Base-by-base conservation (phyloP, 208 protist species). In the Leishmania braziliensis region DNA sequence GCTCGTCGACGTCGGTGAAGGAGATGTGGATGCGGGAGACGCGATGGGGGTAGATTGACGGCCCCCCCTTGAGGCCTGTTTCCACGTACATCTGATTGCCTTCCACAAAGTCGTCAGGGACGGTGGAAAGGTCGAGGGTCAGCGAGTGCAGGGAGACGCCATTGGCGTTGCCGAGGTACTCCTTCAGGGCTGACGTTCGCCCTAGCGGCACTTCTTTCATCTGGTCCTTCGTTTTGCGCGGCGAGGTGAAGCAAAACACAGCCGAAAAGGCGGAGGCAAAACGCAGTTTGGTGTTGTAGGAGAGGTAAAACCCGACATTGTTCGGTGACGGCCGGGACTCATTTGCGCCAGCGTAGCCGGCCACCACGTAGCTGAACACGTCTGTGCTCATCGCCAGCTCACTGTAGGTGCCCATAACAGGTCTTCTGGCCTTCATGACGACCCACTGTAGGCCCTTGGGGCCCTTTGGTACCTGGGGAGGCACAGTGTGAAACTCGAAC, bases 1-100 rank as follows among this genome's bases (percentile, higher is more conserved):
- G 81, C 63, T 60, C 43, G 46, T 70, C 43, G 56, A 88, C 16
- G 62, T 91, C 87, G 5, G 83, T 76, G 74, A 94, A 89, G 39
- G 81, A 77, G 51, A 94, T 82, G 80, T 89, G 88, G 18, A 92
- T 39, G 77, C 84, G 89, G 5, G 89, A 60, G 53, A 87, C 86
- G 62, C 85, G 80, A 73, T 84, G 82, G 39, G 36, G 70, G n/a
- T 82, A 82, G 48, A 87, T 46, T 23, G 56, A 60, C n/a, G 39
- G 48, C 53, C 85, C 80, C 14, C 69, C 62, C 23, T 53, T 74
- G 23, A 91, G 72, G 0, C 91, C 91, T 23, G 82, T 77, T 68
- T 94, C 91, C 72, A 92, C 81, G 83, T 92, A 94, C 78, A 94
- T 81, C 46, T 84, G 87, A 29, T 83, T 79, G 58, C 84, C 88